These are phyloP conservation scores for Coleophoma crateriformis DNA, from an alignment of 2,329 filamentous ascomycete species.

Conservation along the genomic window DNA sequence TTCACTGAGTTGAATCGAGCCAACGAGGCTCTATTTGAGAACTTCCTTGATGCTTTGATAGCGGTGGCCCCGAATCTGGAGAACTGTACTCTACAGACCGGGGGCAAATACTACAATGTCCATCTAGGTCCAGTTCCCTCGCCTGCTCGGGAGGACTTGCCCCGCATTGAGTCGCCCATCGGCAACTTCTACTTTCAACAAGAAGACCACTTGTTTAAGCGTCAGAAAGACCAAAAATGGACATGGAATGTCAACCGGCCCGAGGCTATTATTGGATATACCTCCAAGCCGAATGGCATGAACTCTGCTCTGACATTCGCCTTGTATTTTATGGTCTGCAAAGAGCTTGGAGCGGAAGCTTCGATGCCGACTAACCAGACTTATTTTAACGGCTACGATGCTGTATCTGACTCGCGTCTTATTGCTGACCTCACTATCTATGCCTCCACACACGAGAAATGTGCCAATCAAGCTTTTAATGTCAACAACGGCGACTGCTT, in stretches of 20 bases:
- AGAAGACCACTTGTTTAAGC: background rate
- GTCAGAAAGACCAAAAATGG: background rate
- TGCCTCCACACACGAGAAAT: background rate
- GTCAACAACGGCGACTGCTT: background rate
- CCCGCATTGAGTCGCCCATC: background rate
- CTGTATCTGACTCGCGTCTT: background rate
- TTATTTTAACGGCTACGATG: background rate
- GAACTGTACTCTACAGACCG: constrained; percentile 13
- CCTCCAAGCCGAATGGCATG: background rate
- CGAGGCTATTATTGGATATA: background rate
- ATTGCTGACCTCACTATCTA: background rate
- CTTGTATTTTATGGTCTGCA: background rate
- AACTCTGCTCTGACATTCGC: background rate
- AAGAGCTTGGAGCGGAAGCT: background rate
- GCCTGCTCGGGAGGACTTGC: background rate
- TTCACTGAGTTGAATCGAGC: constrained; percentile 18
- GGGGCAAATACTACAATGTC: constrained; percentile 42
- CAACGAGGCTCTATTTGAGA: constrained; percentile 26
- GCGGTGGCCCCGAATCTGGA: constrained; percentile 17
- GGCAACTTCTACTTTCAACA: background rate
- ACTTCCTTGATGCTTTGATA: constrained; percentile 26
- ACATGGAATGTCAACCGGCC: background rate
- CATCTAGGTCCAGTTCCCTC: constrained; percentile 36
- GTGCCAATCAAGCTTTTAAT: background rate
- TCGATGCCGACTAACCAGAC: background rate